These are phyloP conservation scores for Bruguiera parviflora DNA, from an alignment of 345 rosid genomes.

Conservation along the genomic window DNA sequence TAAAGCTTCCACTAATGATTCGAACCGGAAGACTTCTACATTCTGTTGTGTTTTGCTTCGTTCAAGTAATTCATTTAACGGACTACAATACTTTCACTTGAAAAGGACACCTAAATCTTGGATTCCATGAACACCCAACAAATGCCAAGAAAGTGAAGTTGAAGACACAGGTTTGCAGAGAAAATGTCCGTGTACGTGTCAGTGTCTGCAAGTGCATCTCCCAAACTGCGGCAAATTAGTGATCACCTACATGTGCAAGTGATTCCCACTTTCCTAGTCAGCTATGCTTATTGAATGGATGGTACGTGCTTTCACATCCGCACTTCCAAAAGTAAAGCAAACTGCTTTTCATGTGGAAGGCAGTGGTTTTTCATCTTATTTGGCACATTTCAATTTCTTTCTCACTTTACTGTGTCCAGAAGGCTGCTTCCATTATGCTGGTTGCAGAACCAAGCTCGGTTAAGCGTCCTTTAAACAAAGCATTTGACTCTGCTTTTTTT, in stretches of 20 bases:
- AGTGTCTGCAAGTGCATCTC: not conserved
- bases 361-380: constrained; percentile 9
- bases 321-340: constrained; percentile 15
- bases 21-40: too few species aligned
- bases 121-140: not conserved
- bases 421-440: constrained; percentile 26
- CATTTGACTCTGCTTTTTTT: constrained; percentile 7
- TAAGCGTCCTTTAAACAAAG: not conserved
- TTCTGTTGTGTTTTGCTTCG: not conserved
- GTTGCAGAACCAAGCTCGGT: constrained; percentile 11
- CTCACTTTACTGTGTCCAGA: constrained; percentile 14
- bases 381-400: constrained; percentile 1
- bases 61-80: not conserved
- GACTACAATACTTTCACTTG: not conserved
- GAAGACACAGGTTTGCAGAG: constrained; percentile 4
- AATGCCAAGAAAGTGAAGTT: not conserved
- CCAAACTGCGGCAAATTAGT: not conserved
- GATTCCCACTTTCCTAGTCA: constrained; percentile 3
- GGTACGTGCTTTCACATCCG: not conserved
- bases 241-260: not conserved
- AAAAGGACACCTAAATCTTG: not conserved
- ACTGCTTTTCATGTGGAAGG: constrained; percentile 16
- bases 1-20: too few species aligned
- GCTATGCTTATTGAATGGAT: not conserved
- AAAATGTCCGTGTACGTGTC: not conserved